Evolutionary conservation across 805 yeast genomes (phyloP).

Genomic region (Candida jianshihensis): DNA sequence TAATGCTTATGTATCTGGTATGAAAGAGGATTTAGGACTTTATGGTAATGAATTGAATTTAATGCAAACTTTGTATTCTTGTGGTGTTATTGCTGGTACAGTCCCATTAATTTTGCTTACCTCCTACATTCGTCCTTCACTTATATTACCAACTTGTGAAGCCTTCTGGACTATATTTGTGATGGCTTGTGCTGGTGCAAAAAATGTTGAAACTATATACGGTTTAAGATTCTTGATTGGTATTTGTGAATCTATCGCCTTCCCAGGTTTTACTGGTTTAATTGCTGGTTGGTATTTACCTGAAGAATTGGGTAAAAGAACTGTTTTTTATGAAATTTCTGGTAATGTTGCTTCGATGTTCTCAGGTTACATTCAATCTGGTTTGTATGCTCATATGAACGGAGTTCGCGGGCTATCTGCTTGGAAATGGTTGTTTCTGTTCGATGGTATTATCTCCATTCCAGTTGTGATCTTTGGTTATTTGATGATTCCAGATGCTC

Average conservation of each 20-base stretch:
- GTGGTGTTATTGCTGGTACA: constrained; percentile 54
- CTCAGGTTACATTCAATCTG: constrained; percentile 45
- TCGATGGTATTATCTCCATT: constrained; percentile 26
- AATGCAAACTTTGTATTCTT: constrained; percentile 47
- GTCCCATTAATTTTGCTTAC: constrained; percentile 43
- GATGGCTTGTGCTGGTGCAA: constrained; percentile 36
- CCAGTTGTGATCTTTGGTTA: constrained; percentile 32
- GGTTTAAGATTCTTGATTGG: constrained; percentile 44
- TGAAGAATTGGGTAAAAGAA: constrained; percentile 37
- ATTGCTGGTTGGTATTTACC: constrained; percentile 35
- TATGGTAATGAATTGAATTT: constrained; percentile 54
- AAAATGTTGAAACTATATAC: constrained; percentile 30
- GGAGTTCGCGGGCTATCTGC: constrained; percentile 35
- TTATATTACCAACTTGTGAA: constrained; percentile 39
- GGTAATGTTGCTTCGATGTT: constrained; percentile 41
- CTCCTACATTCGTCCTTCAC: constrained; percentile 40
- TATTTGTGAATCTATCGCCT: constrained; percentile 36
- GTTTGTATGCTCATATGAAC: constrained; percentile 31
- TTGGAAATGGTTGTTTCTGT: constrained; percentile 41
- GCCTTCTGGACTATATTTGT: constrained; percentile 59
- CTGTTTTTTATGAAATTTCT: constrained; percentile 35
- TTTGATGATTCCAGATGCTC: constrained; percentile 38
- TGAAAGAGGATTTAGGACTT: constrained; percentile 48
- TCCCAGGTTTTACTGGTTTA: constrained; percentile 34
- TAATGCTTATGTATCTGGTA: constrained; percentile 62